Evolutionary conservation across 2,329 filamentous ascomycete genomes (phyloP).

Genomic region (Diaporthe sp.): DNA sequence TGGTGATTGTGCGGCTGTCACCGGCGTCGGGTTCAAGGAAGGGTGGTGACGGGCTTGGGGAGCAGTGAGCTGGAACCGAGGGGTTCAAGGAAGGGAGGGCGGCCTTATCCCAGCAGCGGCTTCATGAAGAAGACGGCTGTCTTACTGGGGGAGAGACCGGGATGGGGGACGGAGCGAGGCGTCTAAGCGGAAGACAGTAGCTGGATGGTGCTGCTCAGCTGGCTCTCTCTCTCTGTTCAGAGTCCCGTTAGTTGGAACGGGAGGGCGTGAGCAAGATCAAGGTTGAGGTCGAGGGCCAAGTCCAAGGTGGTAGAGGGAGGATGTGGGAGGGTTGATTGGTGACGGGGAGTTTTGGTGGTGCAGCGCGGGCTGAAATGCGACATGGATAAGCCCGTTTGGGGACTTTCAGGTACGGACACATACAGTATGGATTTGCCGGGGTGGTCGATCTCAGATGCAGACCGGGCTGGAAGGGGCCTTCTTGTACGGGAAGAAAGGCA

Average conservation of each 20-base stretch:
- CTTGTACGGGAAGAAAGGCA: constrained; percentile 14
- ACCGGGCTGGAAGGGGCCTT: constrained; percentile 19
- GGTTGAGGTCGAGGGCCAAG: constrained; percentile 6
- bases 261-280: constrained; percentile 10
- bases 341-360: constrained; percentile 29
- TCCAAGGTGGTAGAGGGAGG: constrained; percentile 17
- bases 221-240: neutral
- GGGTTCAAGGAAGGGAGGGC: constrained; percentile 27
- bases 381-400: constrained; percentile 23
- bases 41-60: constrained; percentile 10
- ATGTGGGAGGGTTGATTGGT: constrained; percentile 30
- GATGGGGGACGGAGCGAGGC: neutral
- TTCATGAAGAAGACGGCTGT: constrained; percentile 39
- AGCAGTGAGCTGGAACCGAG: neutral
- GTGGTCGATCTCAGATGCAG: constrained; percentile 34
- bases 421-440: constrained; percentile 29
- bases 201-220: neutral
- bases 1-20: constrained; percentile 10
- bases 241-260: constrained; percentile 2
- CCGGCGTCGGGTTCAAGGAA: neutral
- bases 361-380: constrained; percentile 33
- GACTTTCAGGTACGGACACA: constrained; percentile 26
- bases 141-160: neutral
- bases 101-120: constrained; percentile 40
- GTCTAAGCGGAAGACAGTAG: neutral